These are phyloP conservation scores for Zygosaccharomyces lentus DNA, from an alignment of 805 yeast genomes.

Conservation along the genomic window DNA sequence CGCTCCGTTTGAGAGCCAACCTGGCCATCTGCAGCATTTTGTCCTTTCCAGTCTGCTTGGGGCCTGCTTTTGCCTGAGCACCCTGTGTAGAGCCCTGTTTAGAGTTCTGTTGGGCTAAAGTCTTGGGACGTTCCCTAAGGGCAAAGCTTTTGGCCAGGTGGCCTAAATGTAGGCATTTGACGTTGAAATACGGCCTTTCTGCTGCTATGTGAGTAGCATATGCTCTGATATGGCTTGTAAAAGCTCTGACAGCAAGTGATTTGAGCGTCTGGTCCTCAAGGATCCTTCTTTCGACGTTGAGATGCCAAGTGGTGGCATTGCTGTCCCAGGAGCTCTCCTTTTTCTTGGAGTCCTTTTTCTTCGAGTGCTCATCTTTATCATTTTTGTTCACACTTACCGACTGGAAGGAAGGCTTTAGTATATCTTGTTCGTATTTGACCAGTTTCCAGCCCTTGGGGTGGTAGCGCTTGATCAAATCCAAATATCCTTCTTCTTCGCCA, in stretches of 20 bases:
- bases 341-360: slow-evolving; percentile 23
- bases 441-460: slow-evolving; percentile 55
- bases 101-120: slow-evolving; percentile 46
- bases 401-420: slow-evolving; percentile 36
- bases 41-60: slow-evolving; percentile 44
- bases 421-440: slow-evolving; percentile 45
- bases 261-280: slow-evolving; percentile 60
- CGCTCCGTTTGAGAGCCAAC: slow-evolving; percentile 56
- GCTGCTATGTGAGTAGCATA: slow-evolving; percentile 87
- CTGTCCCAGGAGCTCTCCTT: slow-evolving; percentile 70
- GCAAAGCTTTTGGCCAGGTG: slow-evolving; percentile 96
- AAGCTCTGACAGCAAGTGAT: slow-evolving; percentile 71
- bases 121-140: slow-evolving; percentile 88
- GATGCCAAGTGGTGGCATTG: slow-evolving; percentile 95
- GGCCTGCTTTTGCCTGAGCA: slow-evolving; percentile 19
- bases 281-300: slow-evolving; percentile 83
- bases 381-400: slow-evolving; percentile 31
- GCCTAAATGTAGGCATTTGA: slow-evolving; percentile 82
- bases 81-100: slow-evolving; percentile 17
- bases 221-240: slow-evolving; percentile 86
- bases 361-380: slow-evolving; percentile 30
- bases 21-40: slow-evolving; percentile 75
- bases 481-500: slow-evolving; percentile 81
- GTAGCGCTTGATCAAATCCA: slow-evolving; percentile 53
- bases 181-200: slow-evolving; percentile 78